phyloP scores from a whole-genome alignment of 352 stramenopile species.

The Pythium aristosporum region DNA sequence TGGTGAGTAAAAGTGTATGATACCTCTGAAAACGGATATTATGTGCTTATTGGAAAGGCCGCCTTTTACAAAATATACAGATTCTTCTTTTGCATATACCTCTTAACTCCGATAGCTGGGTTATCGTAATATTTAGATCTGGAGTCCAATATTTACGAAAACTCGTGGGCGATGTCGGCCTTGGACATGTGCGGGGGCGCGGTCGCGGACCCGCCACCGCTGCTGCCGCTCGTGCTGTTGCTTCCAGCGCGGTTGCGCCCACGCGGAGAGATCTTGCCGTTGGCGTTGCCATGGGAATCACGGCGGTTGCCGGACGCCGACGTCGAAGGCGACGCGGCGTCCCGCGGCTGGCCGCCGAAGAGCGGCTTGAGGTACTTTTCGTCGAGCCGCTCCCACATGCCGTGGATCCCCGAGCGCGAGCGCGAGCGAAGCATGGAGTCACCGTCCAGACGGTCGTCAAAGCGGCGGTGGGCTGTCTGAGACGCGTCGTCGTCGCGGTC shows the following conservation, averaged over 20 bases:
- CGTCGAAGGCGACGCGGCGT: background rate
- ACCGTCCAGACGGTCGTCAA: constrained; percentile 25
- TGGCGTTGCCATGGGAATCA: no score
- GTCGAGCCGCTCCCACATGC: constrained; percentile 25
- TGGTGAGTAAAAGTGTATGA: background rate
- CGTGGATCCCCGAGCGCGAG: constrained; percentile 28
- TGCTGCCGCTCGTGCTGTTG: background rate
- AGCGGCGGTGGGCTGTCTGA: constrained; percentile 21
- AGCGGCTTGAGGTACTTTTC: constrained; percentile 33
- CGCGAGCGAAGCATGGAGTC: constrained; percentile 27
- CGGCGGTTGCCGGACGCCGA: background rate
- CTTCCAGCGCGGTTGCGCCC: constrained; percentile 18
- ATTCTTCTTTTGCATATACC: background rate
- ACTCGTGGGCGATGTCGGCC: constrained; percentile 52
- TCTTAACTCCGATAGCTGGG: background rate
- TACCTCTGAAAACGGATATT: background rate
- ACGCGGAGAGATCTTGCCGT: background rate
- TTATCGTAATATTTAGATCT: constrained; percentile 11
- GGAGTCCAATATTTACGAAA: constrained; percentile 20
- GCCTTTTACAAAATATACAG: background rate
- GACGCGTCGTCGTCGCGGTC: constrained; percentile 47
- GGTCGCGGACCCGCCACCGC: background rate
- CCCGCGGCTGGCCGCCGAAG: constrained; percentile 25
- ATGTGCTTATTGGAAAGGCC: background rate
- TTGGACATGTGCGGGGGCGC: constrained; percentile 32